Evolutionary conservation across 129 eudicot species (phyloP), one percentile per base, ranked within the genome.

Genomic region (Arctium lappa): DNA sequence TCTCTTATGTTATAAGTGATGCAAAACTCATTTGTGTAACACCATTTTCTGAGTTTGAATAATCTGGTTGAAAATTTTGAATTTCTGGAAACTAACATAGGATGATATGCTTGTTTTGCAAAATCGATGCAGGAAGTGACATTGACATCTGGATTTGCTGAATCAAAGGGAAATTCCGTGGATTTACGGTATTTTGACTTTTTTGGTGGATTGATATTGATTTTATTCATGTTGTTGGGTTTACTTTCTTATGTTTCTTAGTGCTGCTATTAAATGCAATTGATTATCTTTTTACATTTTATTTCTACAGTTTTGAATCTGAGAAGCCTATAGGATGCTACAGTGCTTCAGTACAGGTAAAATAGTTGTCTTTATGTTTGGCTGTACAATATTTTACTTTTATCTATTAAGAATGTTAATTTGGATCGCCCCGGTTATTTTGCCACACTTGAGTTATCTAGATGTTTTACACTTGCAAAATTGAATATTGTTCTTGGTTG

Each of bases 301-400:
- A 53, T 29, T 71, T 65, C 16, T 48, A 75, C 87, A 88, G 92
- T 77, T 74, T 88, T 77, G 91, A 88, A 88, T 83, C 78, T 50
- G 93, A 90, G 68, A 87, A 88, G 79, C 82, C 94, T 66, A 88
- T 92, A 75, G 97, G 92, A 32, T 94, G 91, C 80, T 92, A 91
- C 84, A 82, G 85, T 72, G 92, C 95, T 71, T 87, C 97, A 22
- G 88, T 94, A 50, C 98, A 94, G 97, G 98, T 94, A 87, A 30
- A 6, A 2, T 22, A 33, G 34, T 40, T 74, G 66, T 33, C 62
- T 70, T 34, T 72, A 63, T 29, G 32, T 2, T 40, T 48, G 34
- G n/a, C 75, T 65, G 60, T 74, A 31, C 30, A 73, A 1, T 37
- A 39, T 74, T 74, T 63, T 0, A 13, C 53, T 11, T 42, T 72